Evolutionary conservation across 495 filamentous ascomycete genomes (phyloP).

Genomic region (Xylaria venustula): DNA sequence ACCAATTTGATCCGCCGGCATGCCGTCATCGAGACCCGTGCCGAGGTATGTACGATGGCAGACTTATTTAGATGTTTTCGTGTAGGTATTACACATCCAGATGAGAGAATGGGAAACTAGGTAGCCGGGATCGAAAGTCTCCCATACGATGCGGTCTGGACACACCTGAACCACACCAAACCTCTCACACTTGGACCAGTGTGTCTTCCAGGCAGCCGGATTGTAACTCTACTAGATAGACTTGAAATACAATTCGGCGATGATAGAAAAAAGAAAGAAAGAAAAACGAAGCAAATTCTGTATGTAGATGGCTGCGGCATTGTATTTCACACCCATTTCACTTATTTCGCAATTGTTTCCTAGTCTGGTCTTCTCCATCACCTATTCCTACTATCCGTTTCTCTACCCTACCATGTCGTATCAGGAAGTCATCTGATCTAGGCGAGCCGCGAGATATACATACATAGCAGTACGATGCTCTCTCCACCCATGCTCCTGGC

Average conservation of each 20-base stretch:
- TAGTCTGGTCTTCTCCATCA: too few species aligned
- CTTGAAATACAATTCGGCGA: not conserved
- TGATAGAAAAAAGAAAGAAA: too few species aligned
- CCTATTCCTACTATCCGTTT: not conserved
- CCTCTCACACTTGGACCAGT: not conserved
- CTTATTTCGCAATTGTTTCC: too few species aligned
- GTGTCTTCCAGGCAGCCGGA: not conserved
- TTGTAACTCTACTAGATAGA: not conserved
- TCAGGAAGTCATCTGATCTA: not conserved
- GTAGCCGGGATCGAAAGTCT: not conserved
- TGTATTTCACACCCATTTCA: too few species aligned
- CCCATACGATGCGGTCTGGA: not conserved
- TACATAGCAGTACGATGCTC: not conserved
- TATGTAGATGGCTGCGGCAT: not conserved
- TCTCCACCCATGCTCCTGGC: not conserved
- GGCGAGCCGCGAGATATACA: not conserved
- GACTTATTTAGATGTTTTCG: too few species aligned
- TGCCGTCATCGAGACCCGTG: not conserved
- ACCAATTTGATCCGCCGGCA: slow-evolving; percentile 1
- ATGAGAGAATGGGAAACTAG: not conserved
- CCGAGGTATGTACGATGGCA: not conserved
- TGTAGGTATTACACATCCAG: not conserved
- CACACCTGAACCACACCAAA: not conserved
- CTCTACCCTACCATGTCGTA: not conserved
- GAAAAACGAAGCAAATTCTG: not conserved